These are phyloP conservation scores for Termitomyces sp. DNA, from an alignment of 768 basidiomycete genomes.

Conservation along the genomic window DNA sequence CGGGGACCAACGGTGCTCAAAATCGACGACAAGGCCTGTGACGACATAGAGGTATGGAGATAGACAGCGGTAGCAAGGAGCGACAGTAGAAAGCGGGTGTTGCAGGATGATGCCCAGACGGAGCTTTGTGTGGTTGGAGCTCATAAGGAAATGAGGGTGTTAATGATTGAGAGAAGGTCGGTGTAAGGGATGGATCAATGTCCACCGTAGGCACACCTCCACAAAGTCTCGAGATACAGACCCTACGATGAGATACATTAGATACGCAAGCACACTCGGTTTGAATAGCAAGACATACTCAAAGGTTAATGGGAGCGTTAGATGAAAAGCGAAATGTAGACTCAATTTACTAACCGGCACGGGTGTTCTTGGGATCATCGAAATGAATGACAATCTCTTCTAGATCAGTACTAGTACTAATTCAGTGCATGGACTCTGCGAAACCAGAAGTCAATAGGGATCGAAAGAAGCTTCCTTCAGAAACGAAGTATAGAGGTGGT, in stretches of 20 bases:
- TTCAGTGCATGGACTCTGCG: conserved; percentile 46
- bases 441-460: conserved; percentile 84
- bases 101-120: conserved; percentile 62
- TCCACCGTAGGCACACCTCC: conserved; percentile 77
- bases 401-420: conserved; percentile 22
- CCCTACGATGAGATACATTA: conserved; percentile 34
- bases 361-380: conserved; percentile 84
- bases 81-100: conserved; percentile 81
- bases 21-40: conserved; percentile 68
- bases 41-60: conserved; percentile 69
- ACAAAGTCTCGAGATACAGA: conserved; percentile 84
- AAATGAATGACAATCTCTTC: conserved; percentile 69
- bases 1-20: conserved; percentile 73
- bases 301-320: conserved; percentile 52
- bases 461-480: conserved; percentile 83
- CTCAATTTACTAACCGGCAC: conserved; percentile 55
- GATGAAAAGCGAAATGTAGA: conserved; percentile 7
- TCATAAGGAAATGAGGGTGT: conserved; percentile 55
- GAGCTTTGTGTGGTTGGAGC: conserved; percentile 26
- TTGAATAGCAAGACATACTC: conserved; percentile 54
- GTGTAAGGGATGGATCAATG: conserved; percentile 58
- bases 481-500: conserved; percentile 74
- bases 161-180: conserved; percentile 64
- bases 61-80: conserved; percentile 85
- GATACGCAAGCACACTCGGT: neutral